A percentile compares a stretch with the other conserved stretches of the same genome.
Conservation (phyloP, 345 rosid genomes). For the Lepidium africanum region DNA sequence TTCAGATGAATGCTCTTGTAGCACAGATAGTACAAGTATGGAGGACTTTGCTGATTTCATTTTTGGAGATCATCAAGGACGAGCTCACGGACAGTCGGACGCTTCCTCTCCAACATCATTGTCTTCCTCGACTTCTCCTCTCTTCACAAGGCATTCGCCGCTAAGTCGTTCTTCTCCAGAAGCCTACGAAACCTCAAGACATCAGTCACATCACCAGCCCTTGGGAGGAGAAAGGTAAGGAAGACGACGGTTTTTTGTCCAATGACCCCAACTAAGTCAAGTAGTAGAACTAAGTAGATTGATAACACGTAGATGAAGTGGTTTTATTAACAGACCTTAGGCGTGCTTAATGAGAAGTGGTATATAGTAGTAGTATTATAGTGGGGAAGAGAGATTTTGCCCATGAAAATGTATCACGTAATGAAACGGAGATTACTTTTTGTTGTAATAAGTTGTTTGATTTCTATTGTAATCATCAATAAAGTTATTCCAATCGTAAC, state of each 20-base stretch:
- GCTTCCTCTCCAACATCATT: slow-evolving; percentile 55
- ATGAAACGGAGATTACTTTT: neutral
- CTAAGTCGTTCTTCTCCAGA: slow-evolving; percentile 25
- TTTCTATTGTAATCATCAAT: neutral
- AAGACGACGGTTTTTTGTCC: slow-evolving; percentile 35
- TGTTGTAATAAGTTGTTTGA: slow-evolving; percentile 10
- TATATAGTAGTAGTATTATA: slow-evolving; percentile 26
- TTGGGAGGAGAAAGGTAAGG: slow-evolving; percentile 20
- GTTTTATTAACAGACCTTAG: slow-evolving; percentile 13
- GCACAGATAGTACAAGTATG: slow-evolving; percentile 68
- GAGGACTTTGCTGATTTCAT: slow-evolving; percentile 74
- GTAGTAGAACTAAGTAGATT: slow-evolving; percentile 18
- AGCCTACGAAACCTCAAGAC: slow-evolving; percentile 21
- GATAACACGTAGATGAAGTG: slow-evolving; percentile 16
- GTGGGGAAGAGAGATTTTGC: slow-evolving; percentile 21
- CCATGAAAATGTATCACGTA: slow-evolving; percentile 22
- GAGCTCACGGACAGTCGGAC: slow-evolving; percentile 41
- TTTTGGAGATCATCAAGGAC: slow-evolving; percentile 46
- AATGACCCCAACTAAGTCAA: slow-evolving; percentile 23
- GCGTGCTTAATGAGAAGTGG: slow-evolving; percentile 2
- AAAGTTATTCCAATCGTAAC: slow-evolving; percentile 2
- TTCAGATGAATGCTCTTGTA: slow-evolving; percentile 84
- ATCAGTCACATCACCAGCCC: slow-evolving; percentile 5
- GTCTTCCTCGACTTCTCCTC: slow-evolving; percentile 51
- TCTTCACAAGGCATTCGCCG: slow-evolving; percentile 36